Conservation (phyloP, 2,329 filamentous ascomycete species). For the Cytospora piceae region DNA sequence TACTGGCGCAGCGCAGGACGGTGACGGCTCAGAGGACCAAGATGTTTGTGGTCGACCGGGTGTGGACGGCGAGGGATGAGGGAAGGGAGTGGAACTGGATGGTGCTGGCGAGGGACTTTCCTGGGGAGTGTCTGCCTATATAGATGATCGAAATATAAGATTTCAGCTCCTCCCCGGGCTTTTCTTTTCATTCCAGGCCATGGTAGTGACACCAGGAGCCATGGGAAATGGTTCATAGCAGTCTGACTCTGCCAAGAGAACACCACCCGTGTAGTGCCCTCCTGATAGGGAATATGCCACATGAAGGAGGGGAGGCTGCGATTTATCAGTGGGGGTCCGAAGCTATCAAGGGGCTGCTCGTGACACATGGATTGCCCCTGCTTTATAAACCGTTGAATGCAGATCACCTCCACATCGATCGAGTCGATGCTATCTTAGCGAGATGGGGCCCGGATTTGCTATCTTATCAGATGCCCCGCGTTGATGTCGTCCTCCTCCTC, state of each 20-base stretch:
- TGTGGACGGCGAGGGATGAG: constrained; percentile 37
- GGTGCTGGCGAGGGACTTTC: constrained; percentile 35
- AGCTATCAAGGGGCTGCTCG: not conserved
- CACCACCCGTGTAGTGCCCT: too few relatives aligned
- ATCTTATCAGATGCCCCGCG: constrained; percentile 1
- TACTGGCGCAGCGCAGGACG: constrained; percentile 35
- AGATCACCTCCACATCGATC: not conserved
- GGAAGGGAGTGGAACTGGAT: constrained; percentile 39
- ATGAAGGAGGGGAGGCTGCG: not conserved
- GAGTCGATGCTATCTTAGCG: not conserved
- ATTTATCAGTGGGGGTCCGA: not conserved
- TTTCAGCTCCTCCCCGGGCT: too few relatives aligned
- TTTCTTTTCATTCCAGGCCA: too few relatives aligned
- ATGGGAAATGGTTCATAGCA: too few relatives aligned
- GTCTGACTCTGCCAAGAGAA: too few relatives aligned
- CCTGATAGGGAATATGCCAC: too few relatives aligned
- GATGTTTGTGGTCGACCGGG: constrained; percentile 35
- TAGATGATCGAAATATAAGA: constrained; percentile 16
- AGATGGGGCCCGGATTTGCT: not conserved
- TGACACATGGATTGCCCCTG: not conserved
- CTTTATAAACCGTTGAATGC: not conserved
- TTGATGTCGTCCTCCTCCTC: not conserved
- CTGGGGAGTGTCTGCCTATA: constrained; percentile 39
- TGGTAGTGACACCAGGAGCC: too few relatives aligned
- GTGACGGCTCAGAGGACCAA: constrained; percentile 36